A percentile compares a stretch with the other conserved stretches of the same genome.
Evolutionary conservation across 2,329 filamentous ascomycete genomes (phyloP).

Genomic region (Fusarium neocosmosporiellum): DNA sequence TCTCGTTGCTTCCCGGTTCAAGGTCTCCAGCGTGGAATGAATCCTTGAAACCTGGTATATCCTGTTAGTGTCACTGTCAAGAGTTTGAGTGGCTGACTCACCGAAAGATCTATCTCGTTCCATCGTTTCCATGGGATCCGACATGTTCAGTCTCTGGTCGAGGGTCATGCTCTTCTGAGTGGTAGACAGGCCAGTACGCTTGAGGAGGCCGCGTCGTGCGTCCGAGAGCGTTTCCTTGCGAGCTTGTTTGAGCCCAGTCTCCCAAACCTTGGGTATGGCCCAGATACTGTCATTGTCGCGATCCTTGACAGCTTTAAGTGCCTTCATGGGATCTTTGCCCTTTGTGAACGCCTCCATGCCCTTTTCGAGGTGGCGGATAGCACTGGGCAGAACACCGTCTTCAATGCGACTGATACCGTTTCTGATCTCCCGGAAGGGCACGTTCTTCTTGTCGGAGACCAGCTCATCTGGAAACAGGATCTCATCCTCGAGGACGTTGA

Average conservation of each 20-base stretch:
- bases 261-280: constrained; percentile 38
- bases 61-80: not conserved
- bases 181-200: constrained; percentile 8
- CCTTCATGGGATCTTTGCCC: constrained; percentile 18
- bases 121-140: constrained; percentile 38
- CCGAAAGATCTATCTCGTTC: constrained; percentile 40
- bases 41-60: constrained; percentile 36
- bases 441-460: constrained; percentile 12
- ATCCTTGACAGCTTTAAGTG: constrained; percentile 1
- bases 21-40: constrained; percentile 43
- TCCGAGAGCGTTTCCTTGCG: not conserved
- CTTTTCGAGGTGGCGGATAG: constrained; percentile 14
- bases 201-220: constrained; percentile 17
- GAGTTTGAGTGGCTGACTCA: not conserved
- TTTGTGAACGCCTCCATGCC: constrained; percentile 19
- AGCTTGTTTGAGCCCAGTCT: constrained; percentile 31
- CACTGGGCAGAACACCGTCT: constrained; percentile 19
- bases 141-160: constrained; percentile 1
- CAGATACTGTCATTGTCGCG: constrained; percentile 30
- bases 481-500: constrained; percentile 37
- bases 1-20: constrained; percentile 38
- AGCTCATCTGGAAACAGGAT: constrained; percentile 43
- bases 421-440: constrained; percentile 36
- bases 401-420: constrained; percentile 40
- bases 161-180: constrained; percentile 6